phyloP scores from a whole-genome alignment of 2,329 filamentous ascomycete species.

The Clathrospora elynae region DNA sequence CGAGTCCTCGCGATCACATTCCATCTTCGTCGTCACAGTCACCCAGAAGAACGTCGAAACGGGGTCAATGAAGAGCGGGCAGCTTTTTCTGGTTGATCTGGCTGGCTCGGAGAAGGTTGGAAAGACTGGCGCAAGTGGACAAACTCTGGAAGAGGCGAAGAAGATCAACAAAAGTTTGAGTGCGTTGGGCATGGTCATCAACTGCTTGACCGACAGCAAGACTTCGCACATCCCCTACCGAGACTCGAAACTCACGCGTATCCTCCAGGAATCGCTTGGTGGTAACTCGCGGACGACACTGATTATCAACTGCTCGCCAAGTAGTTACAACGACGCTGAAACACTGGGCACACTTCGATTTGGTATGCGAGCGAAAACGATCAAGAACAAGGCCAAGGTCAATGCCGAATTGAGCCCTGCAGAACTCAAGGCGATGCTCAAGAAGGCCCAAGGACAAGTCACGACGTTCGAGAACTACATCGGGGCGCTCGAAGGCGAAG shows the following conservation, averaged over 20 bases:
- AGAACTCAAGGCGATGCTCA: conserved; percentile 90
- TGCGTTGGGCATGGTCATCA: conserved; percentile 98
- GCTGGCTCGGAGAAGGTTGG: conserved; percentile 98
- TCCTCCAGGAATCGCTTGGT: conserved; percentile 94
- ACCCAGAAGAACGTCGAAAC: conserved; percentile 98
- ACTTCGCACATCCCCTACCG: conserved; percentile 94
- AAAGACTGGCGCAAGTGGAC: conserved; percentile 96
- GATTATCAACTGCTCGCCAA: conserved; percentile 99
- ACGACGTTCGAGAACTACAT: conserved; percentile 90
- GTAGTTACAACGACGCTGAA: conserved; percentile 96
- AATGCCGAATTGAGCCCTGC: conserved; percentile 96
- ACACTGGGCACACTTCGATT: conserved; percentile 91
- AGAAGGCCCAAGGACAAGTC: conserved; percentile 88
- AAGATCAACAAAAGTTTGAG: conserved; percentile 99
- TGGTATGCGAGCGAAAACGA: conserved; percentile 94
- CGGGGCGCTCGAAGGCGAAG: conserved; percentile 78
- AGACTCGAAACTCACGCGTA: conserved; percentile 96
- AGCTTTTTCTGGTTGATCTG: conserved; percentile 96
- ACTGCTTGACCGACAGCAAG: conserved; percentile 94
- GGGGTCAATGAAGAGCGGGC: conserved; percentile 92
- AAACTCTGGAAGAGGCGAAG: conserved; percentile 97
- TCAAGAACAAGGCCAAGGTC: conserved; percentile 99
- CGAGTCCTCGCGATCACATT: conserved; percentile 96
- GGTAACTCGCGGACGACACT: conserved; percentile 98
- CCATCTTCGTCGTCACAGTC: conserved; percentile 95